Conservation (phyloP, 2,329 filamentous ascomycete genomes). For the Oidium heveae region DNA sequence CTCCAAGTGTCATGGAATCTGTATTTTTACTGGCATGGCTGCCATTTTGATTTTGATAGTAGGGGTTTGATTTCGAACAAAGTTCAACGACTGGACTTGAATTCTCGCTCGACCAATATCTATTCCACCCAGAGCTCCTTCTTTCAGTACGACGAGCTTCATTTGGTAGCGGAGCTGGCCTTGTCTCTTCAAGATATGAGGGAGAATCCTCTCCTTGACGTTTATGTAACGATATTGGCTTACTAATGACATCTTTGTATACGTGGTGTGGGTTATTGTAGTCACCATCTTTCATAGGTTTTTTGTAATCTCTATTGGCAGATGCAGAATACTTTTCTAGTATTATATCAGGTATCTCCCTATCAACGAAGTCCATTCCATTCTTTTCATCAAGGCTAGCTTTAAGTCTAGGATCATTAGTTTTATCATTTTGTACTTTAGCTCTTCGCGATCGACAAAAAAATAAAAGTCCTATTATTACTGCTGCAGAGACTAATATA, state of each 20-base stretch:
- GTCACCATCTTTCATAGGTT: neutral
- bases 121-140: conserved; percentile 50
- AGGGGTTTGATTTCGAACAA: conserved; percentile 17
- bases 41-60: conserved; percentile 28
- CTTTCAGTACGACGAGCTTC: conserved; percentile 15
- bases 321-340: conserved; percentile 1
- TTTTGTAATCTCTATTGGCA: neutral
- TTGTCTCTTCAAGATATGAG: neutral
- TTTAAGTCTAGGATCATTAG: conserved; percentile 19
- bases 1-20: conserved; percentile 39
- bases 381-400: conserved; percentile 31
- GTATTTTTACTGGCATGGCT: conserved; percentile 31
- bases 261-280: conserved; percentile 17
- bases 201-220: neutral
- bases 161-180: conserved; percentile 5
- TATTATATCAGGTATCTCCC: conserved; percentile 15
- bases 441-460: conserved; percentile 35
- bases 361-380: conserved; percentile 23
- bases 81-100: conserved; percentile 35
- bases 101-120: conserved; percentile 53
- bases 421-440: conserved; percentile 25
- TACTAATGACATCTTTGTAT: conserved; percentile 35
- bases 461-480: conserved; percentile 31
- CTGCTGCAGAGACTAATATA: conserved; percentile 41
- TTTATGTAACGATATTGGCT: conserved; percentile 26